Evolutionary conservation across 2,329 filamentous ascomycete genomes (phyloP).

Genomic region (Elsinoe australis): DNA sequence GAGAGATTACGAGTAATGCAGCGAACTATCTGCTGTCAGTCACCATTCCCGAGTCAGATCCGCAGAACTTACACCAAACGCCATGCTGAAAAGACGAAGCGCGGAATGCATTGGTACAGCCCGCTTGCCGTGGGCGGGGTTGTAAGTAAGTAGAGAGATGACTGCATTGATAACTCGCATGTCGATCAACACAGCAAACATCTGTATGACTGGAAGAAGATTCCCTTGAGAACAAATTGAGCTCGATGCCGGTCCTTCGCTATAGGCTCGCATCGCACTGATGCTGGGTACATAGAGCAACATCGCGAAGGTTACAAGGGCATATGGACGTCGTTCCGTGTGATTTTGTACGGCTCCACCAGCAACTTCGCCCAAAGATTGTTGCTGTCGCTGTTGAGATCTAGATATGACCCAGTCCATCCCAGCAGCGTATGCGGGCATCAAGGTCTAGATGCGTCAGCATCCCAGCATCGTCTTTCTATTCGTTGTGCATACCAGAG

Average conservation of each 20-base stretch:
- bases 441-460: background rate
- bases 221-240: slow-evolving; percentile 1
- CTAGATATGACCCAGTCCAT: too few relatives aligned
- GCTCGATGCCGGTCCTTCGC: background rate
- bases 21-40: background rate
- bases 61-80: background rate
- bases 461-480: background rate
- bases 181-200: background rate
- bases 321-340: background rate
- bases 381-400: too few relatives aligned
- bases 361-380: too few relatives aligned
- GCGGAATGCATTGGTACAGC: too few relatives aligned
- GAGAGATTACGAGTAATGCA: background rate
- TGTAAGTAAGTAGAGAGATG: too few relatives aligned
- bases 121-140: too few relatives aligned
- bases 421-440: background rate
- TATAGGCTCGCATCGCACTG: background rate
- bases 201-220: background rate
- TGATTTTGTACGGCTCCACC: background rate
- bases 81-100: background rate
- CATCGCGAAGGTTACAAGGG: background rate
- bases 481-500: slow-evolving; percentile 7
- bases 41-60: background rate
- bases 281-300: background rate
- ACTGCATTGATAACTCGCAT: too few relatives aligned